phyloP scores from a whole-genome alignment of 2,329 filamentous ascomycete species.

The Plectosphaerella sp. region DNA sequence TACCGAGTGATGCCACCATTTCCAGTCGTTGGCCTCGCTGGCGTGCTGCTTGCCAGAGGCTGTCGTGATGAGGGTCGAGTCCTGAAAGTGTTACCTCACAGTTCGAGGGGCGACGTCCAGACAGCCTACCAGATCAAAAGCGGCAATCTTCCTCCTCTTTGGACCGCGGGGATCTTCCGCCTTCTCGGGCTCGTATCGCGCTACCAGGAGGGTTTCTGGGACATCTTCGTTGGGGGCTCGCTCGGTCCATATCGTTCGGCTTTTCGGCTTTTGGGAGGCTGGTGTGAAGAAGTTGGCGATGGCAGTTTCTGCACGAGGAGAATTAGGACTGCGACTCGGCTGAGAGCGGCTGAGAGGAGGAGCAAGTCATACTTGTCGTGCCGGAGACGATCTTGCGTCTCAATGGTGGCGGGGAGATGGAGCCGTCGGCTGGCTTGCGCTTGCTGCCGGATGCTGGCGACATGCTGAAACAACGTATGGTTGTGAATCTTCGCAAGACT shows the following conservation, averaged over 20 bases:
- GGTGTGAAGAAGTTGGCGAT: slow-evolving; percentile 88
- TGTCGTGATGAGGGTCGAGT: slow-evolving; percentile 81
- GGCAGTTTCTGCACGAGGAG: slow-evolving; percentile 48
- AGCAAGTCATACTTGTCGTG: slow-evolving; percentile 41
- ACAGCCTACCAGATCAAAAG: slow-evolving; percentile 60
- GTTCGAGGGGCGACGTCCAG: neutral
- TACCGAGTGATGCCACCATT: slow-evolving; percentile 81
- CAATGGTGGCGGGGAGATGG: slow-evolving; percentile 48
- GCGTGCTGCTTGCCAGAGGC: slow-evolving; percentile 77
- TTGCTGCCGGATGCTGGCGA: slow-evolving; percentile 17
- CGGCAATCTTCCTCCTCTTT: slow-evolving; percentile 58
- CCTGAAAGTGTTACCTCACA: slow-evolving; percentile 38
- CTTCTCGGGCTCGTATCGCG: slow-evolving; percentile 55
- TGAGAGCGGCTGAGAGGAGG: neutral
- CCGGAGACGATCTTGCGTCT: slow-evolving; percentile 49
- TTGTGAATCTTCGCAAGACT: neutral
- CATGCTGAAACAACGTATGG: neutral
- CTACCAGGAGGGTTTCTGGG: slow-evolving; percentile 64
- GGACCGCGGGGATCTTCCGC: slow-evolving; percentile 18
- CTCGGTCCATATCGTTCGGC: slow-evolving; percentile 69
- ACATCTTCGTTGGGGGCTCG: slow-evolving; percentile 46
- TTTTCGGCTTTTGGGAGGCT: slow-evolving; percentile 75
- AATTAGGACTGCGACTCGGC: neutral
- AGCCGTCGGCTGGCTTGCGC: slow-evolving; percentile 30
- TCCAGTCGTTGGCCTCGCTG: slow-evolving; percentile 74